Percentiles rank a stretch among this genome's conserved stretches.
These are phyloP conservation scores for Ogataea pilisensis DNA, from an alignment of 805 yeast species.

Conservation along the genomic window DNA sequence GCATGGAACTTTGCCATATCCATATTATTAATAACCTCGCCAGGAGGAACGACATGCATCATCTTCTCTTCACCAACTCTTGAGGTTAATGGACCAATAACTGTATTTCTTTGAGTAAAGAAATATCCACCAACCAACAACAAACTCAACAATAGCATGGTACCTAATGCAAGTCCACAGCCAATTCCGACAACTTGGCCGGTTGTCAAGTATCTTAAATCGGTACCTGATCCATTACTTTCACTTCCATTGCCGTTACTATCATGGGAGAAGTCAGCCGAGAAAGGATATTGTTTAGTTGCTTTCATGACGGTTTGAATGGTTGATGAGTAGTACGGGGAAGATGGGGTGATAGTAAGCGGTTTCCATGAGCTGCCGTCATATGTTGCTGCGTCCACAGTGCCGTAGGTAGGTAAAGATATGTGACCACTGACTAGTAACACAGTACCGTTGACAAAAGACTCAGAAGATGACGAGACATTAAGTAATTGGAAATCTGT, in stretches of 20 bases:
- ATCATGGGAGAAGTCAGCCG: slow-evolving; percentile 3
- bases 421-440: slow-evolving; percentile 59
- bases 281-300: neutral
- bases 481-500: slow-evolving; percentile 34
- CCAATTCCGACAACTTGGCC: slow-evolving; percentile 71
- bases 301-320: slow-evolving; percentile 5
- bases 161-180: slow-evolving; percentile 60
- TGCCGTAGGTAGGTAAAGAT: slow-evolving; percentile 46
- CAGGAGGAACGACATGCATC: slow-evolving; percentile 62
- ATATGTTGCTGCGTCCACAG: slow-evolving; percentile 56
- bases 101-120: slow-evolving; percentile 35
- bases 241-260: neutral
- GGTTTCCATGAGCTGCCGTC: slow-evolving; percentile 72
- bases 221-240: slow-evolving; percentile 1
- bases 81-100: slow-evolving; percentile 44
- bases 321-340: slow-evolving; percentile 20
- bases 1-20: slow-evolving; percentile 12
- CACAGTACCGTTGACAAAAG: slow-evolving; percentile 40
- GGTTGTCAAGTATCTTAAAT: slow-evolving; percentile 31
- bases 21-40: slow-evolving; percentile 34
- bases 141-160: slow-evolving; percentile 37
- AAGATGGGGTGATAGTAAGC: slow-evolving; percentile 39
- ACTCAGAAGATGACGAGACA: slow-evolving; percentile 31
- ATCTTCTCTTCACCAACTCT: slow-evolving; percentile 58
- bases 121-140: slow-evolving; percentile 35